Conservation (phyloP, 164 flowering plant species). For the Aristolochia californica region DNA sequence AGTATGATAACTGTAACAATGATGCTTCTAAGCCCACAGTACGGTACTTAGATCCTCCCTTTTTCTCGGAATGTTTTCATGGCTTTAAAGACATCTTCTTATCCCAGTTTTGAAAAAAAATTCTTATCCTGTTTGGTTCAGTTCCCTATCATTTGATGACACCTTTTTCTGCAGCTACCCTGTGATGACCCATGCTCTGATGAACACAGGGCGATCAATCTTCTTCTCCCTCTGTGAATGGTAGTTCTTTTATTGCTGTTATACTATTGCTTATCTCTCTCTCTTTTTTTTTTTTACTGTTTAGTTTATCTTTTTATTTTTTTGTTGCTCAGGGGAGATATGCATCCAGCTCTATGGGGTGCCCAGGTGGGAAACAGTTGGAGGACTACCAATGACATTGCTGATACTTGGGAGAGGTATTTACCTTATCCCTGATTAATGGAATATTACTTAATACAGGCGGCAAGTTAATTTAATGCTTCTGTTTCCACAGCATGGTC, state of each 20-base stretch:
- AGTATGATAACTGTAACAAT: slow-evolving; percentile 45
- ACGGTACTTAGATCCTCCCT: slow-evolving; percentile 15
- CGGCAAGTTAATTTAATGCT: neutral
- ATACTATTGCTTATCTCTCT: too few relatives aligned
- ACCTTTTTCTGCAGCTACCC: slow-evolving; percentile 31
- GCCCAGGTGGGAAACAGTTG: slow-evolving; percentile 54
- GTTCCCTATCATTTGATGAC: neutral
- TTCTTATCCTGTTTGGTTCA: neutral
- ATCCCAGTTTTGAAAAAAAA: neutral
- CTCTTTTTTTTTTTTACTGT: neutral
- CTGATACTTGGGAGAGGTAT: slow-evolving; percentile 49
- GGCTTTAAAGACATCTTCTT: neutral
- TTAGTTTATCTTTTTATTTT: neutral
- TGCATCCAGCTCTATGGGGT: slow-evolving; percentile 66
- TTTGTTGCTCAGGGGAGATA: slow-evolving; percentile 38
- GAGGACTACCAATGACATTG: slow-evolving; percentile 63
- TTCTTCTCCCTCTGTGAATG: slow-evolving; percentile 70
- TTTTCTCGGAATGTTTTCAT: neutral
- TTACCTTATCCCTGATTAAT: neutral
- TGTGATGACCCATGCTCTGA: slow-evolving; percentile 47
- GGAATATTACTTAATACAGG: neutral
- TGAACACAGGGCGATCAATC: slow-evolving; percentile 52
- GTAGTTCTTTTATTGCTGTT: slow-evolving; percentile 10
- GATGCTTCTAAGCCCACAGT: slow-evolving; percentile 25
- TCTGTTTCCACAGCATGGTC: slow-evolving; percentile 41